Percentiles rank a stretch among this genome's conserved stretches.
Conservation (phyloP, 805 yeast species). For the Ogataea chonburiensis region DNA sequence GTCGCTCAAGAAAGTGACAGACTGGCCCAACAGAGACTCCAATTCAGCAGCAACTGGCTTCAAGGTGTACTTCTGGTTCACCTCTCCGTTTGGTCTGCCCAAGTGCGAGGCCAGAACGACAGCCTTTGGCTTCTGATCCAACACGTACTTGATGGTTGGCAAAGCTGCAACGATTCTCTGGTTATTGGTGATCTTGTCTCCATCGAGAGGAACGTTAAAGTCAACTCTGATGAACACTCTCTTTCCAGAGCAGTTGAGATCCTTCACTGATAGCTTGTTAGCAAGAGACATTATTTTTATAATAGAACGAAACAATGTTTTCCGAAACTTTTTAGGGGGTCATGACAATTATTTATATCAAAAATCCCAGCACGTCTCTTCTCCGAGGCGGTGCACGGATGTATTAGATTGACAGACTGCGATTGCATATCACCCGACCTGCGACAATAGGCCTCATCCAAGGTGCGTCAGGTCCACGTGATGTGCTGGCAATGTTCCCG, state of each 20-base stretch:
- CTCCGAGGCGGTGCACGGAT: constrained; percentile 14
- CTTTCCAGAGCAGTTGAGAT: constrained; percentile 81
- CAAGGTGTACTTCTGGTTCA: constrained; percentile 79
- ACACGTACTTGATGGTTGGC: constrained; percentile 95
- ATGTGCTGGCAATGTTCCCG: too few relatives aligned
- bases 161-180: constrained; percentile 99
- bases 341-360: constrained; percentile 8
- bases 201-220: constrained; percentile 93
- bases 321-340: constrained; percentile 9
- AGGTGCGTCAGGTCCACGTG: too few relatives aligned
- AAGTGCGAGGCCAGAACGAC: constrained; percentile 94
- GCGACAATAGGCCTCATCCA: too few relatives aligned
- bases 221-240: constrained; percentile 99
- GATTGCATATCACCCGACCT: background rate
- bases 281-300: constrained; percentile 75
- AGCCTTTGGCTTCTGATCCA: constrained; percentile 87
- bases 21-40: constrained; percentile 66
- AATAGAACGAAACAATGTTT: constrained; percentile 8
- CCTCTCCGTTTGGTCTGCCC: constrained; percentile 99
- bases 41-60: constrained; percentile 93
- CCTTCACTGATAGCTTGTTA: constrained; percentile 89
- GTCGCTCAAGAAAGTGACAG: constrained; percentile 81
- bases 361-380: constrained; percentile 10
- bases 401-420: too few relatives aligned
- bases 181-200: constrained; percentile 96